Conservation (phyloP, 352 stramenopile genomes). For the Globisporangium splendens region DNA sequence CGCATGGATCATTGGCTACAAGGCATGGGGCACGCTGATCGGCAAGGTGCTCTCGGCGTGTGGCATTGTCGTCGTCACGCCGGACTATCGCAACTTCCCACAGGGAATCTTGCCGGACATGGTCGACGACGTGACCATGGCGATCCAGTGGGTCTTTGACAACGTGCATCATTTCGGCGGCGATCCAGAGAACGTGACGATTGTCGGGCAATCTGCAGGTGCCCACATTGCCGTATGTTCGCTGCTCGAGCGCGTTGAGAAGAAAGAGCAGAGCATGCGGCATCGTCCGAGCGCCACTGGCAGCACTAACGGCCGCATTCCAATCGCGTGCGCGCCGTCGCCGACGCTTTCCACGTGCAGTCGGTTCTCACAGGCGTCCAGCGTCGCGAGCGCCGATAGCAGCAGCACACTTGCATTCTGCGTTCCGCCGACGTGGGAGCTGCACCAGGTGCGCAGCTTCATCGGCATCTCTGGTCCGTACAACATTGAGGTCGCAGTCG, state of each 20-base stretch:
- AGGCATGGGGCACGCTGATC: constrained; percentile 88
- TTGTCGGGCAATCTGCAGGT: constrained; percentile 88
- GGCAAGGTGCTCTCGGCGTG: constrained; percentile 67
- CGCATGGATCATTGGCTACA: constrained; percentile 93
- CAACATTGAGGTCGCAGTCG: constrained; percentile 75
- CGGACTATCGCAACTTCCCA: constrained; percentile 92
- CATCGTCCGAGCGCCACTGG: constrained; percentile 5
- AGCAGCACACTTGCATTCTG: constrained; percentile 12
- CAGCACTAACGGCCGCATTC: constrained; percentile 11
- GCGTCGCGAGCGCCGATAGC: constrained; percentile 29
- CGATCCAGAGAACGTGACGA: constrained; percentile 76
- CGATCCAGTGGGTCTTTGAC: constrained; percentile 87
- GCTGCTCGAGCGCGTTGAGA: constrained; percentile 74
- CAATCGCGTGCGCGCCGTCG: constrained; percentile 12
- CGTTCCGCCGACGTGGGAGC: constrained; percentile 49
- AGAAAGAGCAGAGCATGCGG: constrained; percentile 20
- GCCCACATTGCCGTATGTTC: constrained; percentile 82
- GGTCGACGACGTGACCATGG: constrained; percentile 81
- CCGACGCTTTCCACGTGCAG: constrained; percentile 25
- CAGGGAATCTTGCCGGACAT: constrained; percentile 86
- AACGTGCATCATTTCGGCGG: constrained; percentile 85
- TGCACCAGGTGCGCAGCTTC: constrained; percentile 69
- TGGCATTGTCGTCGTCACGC: constrained; percentile 85
- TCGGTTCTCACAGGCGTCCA: constrained; percentile 20
- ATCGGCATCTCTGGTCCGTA: constrained; percentile 87